Base-by-base conservation (phyloP, 768 basidiomycete genomes). In the Suillus plorans region DNA sequence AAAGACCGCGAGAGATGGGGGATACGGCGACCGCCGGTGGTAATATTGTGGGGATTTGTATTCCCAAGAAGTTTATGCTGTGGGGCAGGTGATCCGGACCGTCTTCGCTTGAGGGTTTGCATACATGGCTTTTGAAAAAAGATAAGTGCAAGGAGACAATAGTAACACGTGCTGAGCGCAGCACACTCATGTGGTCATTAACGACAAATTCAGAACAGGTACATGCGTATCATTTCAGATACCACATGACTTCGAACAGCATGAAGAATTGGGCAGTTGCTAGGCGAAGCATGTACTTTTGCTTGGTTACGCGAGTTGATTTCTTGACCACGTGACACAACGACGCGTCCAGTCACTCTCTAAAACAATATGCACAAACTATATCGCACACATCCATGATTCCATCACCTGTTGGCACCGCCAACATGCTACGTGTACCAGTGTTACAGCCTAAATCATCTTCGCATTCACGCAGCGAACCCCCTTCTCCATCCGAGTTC, bases 281-380 rank as follows among this genome's bases (percentile, higher is more conserved):
- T 28, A 28, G 2, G 25, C 25, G n/a, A n/a, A n/a, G n/a, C n/a
- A n/a, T n/a, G n/a, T n/a, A n/a, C n/a, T n/a, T 28, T 28, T 28
- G 25, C 25, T 2, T 6, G 31, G 31, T 31, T 31, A 31, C 36
- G 36, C 36, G 10, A 37, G 63, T 68, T 73, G 74, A 69, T 59
- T 73, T 76, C 49, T 25, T 1, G 1, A 41, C 34, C 73, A 74
- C 75, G 75, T 74, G 73, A 76, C 64, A 36, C 41, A 12, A 37
- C 50, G 62, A 55, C 66, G 64, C 60, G 31, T n/a, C 18, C 14
- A 42, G 31, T 20, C 4, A 16, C 52, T 20, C 22, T 25, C 42
- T 25, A 18, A 50, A 28, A 25, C 14, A 7, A 25, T 12, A 52
- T 53, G 28, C 20, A 20, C 53, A 31, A 20, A 31, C 53, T 34